Percentiles rank a stretch among this genome's conserved stretches.
phyloP scores from a whole-genome alignment of 768 basidiomycete genomes.

The Sporobolomyces pararoseus region DNA sequence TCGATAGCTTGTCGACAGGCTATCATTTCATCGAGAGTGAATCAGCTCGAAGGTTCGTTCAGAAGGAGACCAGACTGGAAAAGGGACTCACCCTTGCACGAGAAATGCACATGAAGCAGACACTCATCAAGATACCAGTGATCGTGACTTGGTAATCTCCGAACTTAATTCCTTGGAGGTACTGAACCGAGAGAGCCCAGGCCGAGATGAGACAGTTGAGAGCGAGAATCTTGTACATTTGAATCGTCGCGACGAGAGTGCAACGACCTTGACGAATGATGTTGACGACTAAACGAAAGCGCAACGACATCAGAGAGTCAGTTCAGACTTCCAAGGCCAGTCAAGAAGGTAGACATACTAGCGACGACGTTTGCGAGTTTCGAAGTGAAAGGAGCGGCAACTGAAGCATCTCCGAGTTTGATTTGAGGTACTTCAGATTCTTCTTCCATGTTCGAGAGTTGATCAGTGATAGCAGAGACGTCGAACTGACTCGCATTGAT shows the following conservation, averaged over 20 bases:
- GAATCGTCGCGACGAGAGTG: slow-evolving; percentile 95
- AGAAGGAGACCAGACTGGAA: background rate
- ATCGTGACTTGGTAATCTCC: slow-evolving; percentile 98
- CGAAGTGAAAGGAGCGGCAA: slow-evolving; percentile 97
- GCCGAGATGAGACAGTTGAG: slow-evolving; percentile 97
- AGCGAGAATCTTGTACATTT: slow-evolving; percentile 99
- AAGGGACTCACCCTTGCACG: slow-evolving; percentile 77
- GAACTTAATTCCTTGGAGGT: slow-evolving; percentile 97
- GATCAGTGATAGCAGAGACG: slow-evolving; percentile 69
- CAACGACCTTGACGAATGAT: slow-evolving; percentile 98
- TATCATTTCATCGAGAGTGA: slow-evolving; percentile 46
- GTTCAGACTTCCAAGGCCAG: background rate
- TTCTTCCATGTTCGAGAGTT: slow-evolving; percentile 86
- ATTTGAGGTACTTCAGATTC: slow-evolving; percentile 93
- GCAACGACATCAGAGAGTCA: background rate
- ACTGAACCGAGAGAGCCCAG: slow-evolving; percentile 95
- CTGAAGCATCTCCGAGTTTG: slow-evolving; percentile 98
- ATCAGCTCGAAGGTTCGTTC: too few species aligned
- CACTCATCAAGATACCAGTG: slow-evolving; percentile 93
- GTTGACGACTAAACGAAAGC: slow-evolving; percentile 68
- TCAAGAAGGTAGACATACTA: slow-evolving; percentile 58
- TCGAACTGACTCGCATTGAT: slow-evolving; percentile 61
- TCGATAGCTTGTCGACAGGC: slow-evolving; percentile 94
- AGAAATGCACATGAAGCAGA: slow-evolving; percentile 97
- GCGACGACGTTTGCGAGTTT: slow-evolving; percentile 96